Percentiles rank a stretch among this genome's conserved stretches.
Evolutionary conservation across 176 grass and related monocot species (phyloP).

Genomic region (Carex pumila): DNA sequence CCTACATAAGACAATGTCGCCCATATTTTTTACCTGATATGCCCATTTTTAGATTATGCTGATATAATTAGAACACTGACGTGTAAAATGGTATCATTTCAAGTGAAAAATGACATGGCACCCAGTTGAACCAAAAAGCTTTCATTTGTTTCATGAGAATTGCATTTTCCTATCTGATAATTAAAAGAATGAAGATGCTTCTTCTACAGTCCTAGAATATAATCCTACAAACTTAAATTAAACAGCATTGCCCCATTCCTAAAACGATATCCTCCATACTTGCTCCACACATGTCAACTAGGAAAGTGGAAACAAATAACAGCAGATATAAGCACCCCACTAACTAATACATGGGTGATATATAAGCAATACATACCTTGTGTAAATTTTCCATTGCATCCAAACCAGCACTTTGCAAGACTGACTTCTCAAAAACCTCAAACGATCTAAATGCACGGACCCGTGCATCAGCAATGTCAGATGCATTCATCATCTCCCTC

Average conservation of each 20-base stretch:
- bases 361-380: conserved; percentile 36
- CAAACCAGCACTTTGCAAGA: conserved; percentile 33
- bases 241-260: neutral
- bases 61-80: neutral
- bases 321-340: neutral
- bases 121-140: neutral
- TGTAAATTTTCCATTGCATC: conserved; percentile 40
- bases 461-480: conserved; percentile 55
- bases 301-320: neutral
- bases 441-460: conserved; percentile 56
- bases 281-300: neutral
- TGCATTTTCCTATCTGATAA: neutral
- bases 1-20: neutral
- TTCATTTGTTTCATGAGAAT: neutral
- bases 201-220: neutral
- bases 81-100: neutral
- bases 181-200: neutral
- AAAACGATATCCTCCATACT: neutral
- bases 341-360: neutral
- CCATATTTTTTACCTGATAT: neutral
- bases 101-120: neutral
- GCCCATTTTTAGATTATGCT: neutral
- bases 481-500: conserved; percentile 61
- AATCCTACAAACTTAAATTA: neutral
- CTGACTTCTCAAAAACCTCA: conserved; percentile 67